Evolutionary conservation across 1,139 yeast species (phyloP), one percentile per base, ranked within the genome.

Genomic region (Suhomyces atakaporum): DNA sequence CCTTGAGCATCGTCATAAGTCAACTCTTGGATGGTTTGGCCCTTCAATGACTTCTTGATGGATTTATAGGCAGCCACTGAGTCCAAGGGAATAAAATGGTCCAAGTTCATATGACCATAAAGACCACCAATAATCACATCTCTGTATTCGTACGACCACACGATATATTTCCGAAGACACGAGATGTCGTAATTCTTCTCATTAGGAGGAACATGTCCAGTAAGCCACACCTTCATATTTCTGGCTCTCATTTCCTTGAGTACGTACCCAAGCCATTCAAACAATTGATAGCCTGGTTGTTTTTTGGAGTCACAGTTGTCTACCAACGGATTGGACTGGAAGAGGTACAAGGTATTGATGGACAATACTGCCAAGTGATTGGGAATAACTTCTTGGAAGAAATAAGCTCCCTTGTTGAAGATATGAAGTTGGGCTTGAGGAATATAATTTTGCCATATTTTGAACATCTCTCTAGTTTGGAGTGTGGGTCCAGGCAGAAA

Each of bases 201-300:
- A 36, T 81, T 79, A 3, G 95, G 95, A 3, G 96, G 95, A 10
- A 87, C 95, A 63, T 87, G 96, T 2, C 96, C 95, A 31, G 81
- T 67, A 20, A 87, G 60, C 95, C 95, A 87, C 7, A 84, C 94
- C 58, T 86, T 86, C 81, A 87, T 81, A 15, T 77, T 74, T 46
- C 94, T 67, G n/a, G 71, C 65, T 50, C 96, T 71, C 62, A 86
- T 63, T 54, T 86, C 95, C 51, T 81, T 76, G 44, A 87, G 66
- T 2, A 82, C 82, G 33, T 76, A 73, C 3, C 94, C 92, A 10
- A 87, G 62, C 96, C 96, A 87, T 43, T 80, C 72, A 47, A 86
- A 76, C 39, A 84, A 66, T 51, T 79, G 76, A 56, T 82, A 84
- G 0, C 96, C 96, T 1, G 96, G 95, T 50, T 87, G 84, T 45